phyloP scores from a whole-genome alignment of 208 protist genomes.

The Naegleria gruberi region DNA sequence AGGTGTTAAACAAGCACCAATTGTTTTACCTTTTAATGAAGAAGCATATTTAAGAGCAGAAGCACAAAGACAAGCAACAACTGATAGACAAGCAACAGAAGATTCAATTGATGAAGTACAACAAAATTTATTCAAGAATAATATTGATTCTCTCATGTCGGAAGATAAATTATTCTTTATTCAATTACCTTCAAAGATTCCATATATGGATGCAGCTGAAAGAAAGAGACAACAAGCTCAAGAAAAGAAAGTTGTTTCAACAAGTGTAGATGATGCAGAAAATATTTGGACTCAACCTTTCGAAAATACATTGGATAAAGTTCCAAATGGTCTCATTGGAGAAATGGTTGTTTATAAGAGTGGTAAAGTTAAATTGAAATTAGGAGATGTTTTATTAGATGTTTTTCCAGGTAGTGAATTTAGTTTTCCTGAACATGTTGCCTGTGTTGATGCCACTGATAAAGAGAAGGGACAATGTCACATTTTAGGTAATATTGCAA shows the following conservation, averaged over 20 bases:
- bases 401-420: background rate
- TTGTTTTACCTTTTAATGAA: background rate
- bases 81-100: background rate
- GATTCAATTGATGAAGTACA: background rate
- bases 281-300: conserved; percentile 18
- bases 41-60: background rate
- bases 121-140: background rate
- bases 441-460: background rate
- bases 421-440: conserved; percentile 7
- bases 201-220: background rate
- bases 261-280: conserved; percentile 7
- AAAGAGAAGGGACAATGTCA: background rate
- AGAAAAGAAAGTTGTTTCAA: background rate
- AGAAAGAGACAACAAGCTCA: background rate
- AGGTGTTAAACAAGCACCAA: conserved; percentile 2
- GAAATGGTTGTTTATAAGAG: conserved; percentile 15
- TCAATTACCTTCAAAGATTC: conserved; percentile 6
- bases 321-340: conserved; percentile 7
- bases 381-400: conserved; percentile 11
- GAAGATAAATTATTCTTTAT: conserved; percentile 21
- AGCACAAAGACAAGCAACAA: background rate
- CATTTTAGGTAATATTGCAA: conserved; percentile 1
- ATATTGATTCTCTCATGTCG: background rate
- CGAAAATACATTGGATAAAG: background rate
- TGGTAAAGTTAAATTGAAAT: conserved; percentile 18